These are phyloP conservation scores for Earliella scabrosa DNA, from an alignment of 1,284 basidiomycete species.

Conservation along the genomic window DNA sequence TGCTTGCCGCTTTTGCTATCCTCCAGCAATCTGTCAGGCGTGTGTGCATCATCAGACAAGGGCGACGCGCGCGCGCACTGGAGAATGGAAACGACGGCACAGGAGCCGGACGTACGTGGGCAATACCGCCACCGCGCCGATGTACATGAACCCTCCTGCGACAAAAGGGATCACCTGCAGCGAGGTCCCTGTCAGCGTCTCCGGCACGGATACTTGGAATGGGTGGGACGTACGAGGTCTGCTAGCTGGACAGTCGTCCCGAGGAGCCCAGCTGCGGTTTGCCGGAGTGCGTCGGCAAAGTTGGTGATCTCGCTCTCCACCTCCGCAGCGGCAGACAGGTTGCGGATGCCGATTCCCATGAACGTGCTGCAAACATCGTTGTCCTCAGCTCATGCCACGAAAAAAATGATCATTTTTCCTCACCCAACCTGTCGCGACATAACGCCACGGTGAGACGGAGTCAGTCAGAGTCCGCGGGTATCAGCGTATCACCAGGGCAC, in stretches of 20 bases:
- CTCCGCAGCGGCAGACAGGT: conserved; percentile 55
- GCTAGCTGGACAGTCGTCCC: conserved; percentile 79
- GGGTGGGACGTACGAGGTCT: conserved; percentile 67
- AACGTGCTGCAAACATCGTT: conserved; percentile 65
- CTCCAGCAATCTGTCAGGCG: conserved; percentile 64
- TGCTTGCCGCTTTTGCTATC: conserved; percentile 87
- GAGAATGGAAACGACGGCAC: background rate
- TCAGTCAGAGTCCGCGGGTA: conserved; percentile 5
- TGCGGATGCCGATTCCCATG: conserved; percentile 87
- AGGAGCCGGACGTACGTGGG: conserved; percentile 73
- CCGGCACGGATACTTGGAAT: background rate
- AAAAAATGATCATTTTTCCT: conserved; percentile 1
- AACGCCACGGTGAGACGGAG: conserved; percentile 3
- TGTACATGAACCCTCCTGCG: conserved; percentile 92
- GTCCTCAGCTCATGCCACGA: conserved; percentile 5
- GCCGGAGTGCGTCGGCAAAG: conserved; percentile 72
- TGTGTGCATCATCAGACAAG: background rate
- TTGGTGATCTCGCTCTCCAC: conserved; percentile 49
- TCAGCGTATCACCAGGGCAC: conserved; percentile 9
- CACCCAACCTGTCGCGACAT: conserved; percentile 31
- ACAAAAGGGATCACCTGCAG: conserved; percentile 86
- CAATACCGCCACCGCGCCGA: conserved; percentile 87
- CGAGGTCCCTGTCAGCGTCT: conserved; percentile 1
- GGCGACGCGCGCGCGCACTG: background rate
- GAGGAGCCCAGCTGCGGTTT: conserved; percentile 74